Base-by-base conservation (phyloP, 129 eudicot genomes). In the Sambucus nigra region DNA sequence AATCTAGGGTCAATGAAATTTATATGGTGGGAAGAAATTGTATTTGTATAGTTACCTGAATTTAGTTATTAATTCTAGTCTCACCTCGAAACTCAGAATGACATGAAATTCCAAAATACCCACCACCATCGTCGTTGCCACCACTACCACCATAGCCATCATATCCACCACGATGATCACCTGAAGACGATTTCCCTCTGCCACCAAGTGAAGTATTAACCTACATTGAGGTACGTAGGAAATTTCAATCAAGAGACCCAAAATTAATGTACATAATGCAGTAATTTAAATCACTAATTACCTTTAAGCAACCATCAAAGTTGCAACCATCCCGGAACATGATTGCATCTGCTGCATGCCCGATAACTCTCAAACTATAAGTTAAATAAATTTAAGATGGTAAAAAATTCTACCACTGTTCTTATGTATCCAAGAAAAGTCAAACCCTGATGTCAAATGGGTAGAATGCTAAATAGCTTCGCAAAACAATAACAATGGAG, bases 171-270 rank as follows among this genome's bases (percentile, higher is more conserved):
- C 47, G 19, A 42, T 19, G 19, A 42, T 16, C 47, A 15, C 47
- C 69, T 4, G 75, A 60, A 4, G 95, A 81, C 32, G 95, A 76
- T 68, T 69, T 85, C 15, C 95, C 98, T 63, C 98, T 64, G 29
- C 98, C 98, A 8, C 98, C 98, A 65, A 84, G 98, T 20, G 98
- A 88, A 53, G 85, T 88, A 65, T 89, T 95, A 57, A 89, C 98
- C 98, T 89, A 57, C 55, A 71, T 39, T 51, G 46, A 67, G 25
- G 19, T 25, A 10, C 11, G 16, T 46, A 47, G 14, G 7, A 61
- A 31, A 40, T 25, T 29, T 25, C 31, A 53, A 16, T 25, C 7
- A 45, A n/a, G 12, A n/a, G n/a, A 5, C 23, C 11, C 4, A 15
- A 9, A 11, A 5, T 7, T 11, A 11, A 4, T 7, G 1, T 7